These are phyloP conservation scores for Lepidopterella palustris DNA, from an alignment of 495 filamentous ascomycete species.

Conservation along the genomic window DNA sequence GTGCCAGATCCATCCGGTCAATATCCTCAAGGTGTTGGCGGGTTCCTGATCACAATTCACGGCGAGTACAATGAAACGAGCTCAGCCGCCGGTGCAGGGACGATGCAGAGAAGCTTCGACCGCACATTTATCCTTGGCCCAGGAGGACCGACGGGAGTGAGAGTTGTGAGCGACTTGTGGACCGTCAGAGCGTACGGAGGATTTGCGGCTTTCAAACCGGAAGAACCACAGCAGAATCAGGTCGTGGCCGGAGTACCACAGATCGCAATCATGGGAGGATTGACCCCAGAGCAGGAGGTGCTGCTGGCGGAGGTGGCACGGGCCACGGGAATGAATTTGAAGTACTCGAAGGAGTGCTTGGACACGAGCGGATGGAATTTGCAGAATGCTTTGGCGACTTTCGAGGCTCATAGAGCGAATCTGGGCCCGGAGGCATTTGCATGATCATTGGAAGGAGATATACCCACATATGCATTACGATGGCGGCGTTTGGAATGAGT, in stretches of 20 bases:
- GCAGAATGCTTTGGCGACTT: constrained; percentile 9
- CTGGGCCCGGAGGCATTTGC: constrained; percentile 17
- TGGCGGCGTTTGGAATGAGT: too few species aligned
- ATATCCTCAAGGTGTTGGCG: constrained; percentile 58
- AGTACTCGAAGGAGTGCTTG: constrained; percentile 16
- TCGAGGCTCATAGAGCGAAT: constrained; percentile 6
- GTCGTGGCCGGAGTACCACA: constrained; percentile 20
- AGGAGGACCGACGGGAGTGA: constrained; percentile 55
- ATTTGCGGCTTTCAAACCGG: constrained; percentile 50
- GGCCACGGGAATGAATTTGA: constrained; percentile 5
- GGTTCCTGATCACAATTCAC: constrained; percentile 71
- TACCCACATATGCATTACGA: too few species aligned
- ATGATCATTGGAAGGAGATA: neutral
- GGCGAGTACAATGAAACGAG: constrained; percentile 77
- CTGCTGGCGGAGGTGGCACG: constrained; percentile 3
- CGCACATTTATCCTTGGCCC: constrained; percentile 79
- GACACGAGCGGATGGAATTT: constrained; percentile 14
- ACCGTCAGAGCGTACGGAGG: constrained; percentile 62
- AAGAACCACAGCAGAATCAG: constrained; percentile 27
- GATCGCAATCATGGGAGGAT: neutral
- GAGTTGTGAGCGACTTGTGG: constrained; percentile 76
- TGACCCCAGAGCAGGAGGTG: constrained; percentile 12
- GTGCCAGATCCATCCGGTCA: constrained; percentile 65
- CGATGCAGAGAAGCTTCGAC: constrained; percentile 69
- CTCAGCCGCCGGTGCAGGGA: constrained; percentile 43